These are phyloP conservation scores for Psilocybe cyanescens DNA, from an alignment of 768 basidiomycete genomes.

Conservation along the genomic window DNA sequence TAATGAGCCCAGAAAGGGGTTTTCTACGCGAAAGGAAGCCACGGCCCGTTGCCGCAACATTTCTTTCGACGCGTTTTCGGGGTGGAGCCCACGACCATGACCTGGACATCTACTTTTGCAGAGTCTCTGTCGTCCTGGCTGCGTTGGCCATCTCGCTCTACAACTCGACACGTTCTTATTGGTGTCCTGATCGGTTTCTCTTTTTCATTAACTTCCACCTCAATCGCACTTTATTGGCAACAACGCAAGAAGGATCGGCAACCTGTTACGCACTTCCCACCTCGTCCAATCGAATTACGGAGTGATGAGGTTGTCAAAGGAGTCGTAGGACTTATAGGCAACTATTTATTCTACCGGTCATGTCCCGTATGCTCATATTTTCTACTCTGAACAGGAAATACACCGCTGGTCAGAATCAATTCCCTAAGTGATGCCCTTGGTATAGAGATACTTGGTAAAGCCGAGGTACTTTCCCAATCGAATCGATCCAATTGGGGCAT, in stretches of 20 bases:
- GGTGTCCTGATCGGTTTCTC: conserved; percentile 75
- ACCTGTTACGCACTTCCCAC: conserved; percentile 34
- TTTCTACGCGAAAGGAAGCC: neutral
- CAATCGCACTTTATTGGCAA: conserved; percentile 58
- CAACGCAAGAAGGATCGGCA: conserved; percentile 51
- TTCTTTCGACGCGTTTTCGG: neutral
- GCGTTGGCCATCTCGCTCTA: conserved; percentile 39
- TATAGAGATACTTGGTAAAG: conserved; percentile 94
- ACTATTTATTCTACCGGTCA: neutral
- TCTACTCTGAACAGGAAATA: conserved; percentile 68
- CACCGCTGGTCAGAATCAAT: conserved; percentile 89
- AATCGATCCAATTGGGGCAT: neutral
- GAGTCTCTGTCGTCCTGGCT: conserved; percentile 33
- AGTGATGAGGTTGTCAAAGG: conserved; percentile 83
- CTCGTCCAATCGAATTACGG: conserved; percentile 69
- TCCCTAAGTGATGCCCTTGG: conserved; percentile 90
- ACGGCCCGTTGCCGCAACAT: conserved; percentile 3
- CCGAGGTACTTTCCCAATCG: conserved; percentile 61
- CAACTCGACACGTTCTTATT: conserved; percentile 39
- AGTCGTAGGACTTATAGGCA: conserved; percentile 86
- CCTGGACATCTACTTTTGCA: conserved; percentile 21
- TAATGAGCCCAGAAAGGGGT: neutral
- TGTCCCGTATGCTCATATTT: neutral
- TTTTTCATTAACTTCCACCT: conserved; percentile 73
- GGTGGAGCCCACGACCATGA: conserved; percentile 16